Base-by-base conservation (phyloP, 2,329 filamentous ascomycete species). In the Nigrospora oryzae region DNA sequence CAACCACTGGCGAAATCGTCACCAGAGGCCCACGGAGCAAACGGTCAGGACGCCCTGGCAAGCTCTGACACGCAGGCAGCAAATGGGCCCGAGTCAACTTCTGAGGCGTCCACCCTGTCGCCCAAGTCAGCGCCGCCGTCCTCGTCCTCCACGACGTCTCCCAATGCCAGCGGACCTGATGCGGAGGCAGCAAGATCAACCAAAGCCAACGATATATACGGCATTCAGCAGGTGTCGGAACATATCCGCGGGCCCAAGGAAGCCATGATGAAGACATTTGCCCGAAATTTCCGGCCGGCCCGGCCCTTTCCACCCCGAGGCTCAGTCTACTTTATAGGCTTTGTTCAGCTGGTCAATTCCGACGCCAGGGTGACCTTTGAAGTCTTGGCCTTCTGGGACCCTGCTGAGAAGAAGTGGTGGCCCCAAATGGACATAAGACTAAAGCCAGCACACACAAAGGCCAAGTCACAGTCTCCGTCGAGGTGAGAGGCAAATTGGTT, bases 261-360 rank as follows among this genome's bases (percentile, higher is more conserved):
- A 23, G 56, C 50, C 1, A 63, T 69, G 47, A 58, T 52, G 40
- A 49, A 58, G 46, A 70, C 61, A 4, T 65, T 71, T 31, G 10
- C 10, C 5, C 23, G 23, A 10, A 28, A 7, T 28, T 28, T 28
- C 23, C 23, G 23, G 23, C 23, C 23, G 23, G 23, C 23, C 10
- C 5, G 23, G 23, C 23, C 23, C 23, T 7, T 28, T 4, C 23
- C 23, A 10, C 23, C 23, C 23, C 23, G 23, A 28, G 23, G 23
- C 23, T 28, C 23, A 7, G 23, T 28, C 23, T 28, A 10, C 8
- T 28, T 28, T 28, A 7, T 7, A 7, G 23, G 23, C 23, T 7
- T 28, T 28, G 23, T 28, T 28, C 4, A 28, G 2, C 2, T 28
- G 2, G 5, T 10, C 23, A 28, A 10, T 7, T 7, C 5, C 2